These are phyloP conservation scores for Diaporthe ilicicola DNA, from an alignment of 2,329 filamentous ascomycete species.

Conservation along the genomic window DNA sequence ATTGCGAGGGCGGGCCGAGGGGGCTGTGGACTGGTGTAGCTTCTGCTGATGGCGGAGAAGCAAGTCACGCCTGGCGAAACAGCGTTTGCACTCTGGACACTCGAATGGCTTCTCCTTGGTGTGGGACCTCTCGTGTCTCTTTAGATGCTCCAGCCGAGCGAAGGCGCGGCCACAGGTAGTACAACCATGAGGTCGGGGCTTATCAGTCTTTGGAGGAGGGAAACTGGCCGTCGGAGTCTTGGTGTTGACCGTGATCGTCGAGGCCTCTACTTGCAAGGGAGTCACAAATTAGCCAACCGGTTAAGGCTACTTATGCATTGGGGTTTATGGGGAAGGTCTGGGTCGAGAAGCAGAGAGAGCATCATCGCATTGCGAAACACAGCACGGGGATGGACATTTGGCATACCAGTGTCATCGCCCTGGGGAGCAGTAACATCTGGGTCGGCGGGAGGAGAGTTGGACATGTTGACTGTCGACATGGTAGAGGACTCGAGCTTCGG, in stretches of 20 bases:
- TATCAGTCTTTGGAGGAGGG: conserved; percentile 93
- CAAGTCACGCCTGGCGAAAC: conserved; percentile 92
- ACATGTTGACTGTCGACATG: conserved; percentile 25
- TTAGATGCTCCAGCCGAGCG: conserved; percentile 93
- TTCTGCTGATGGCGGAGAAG: conserved; percentile 97
- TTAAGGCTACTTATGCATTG: neutral
- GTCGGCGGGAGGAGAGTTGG: conserved; percentile 29
- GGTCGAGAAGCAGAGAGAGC: neutral
- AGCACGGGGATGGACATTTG: conserved; percentile 15
- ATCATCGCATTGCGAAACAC: neutral
- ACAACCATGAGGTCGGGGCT: conserved; percentile 94
- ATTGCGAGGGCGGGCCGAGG: conserved; percentile 85
- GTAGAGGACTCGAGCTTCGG: conserved; percentile 31
- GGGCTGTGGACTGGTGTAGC: conserved; percentile 90
- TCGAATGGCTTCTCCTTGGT: conserved; percentile 99
- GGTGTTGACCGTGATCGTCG: conserved; percentile 62
- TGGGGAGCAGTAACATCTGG: conserved; percentile 27
- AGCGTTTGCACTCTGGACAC: conserved; percentile 91
- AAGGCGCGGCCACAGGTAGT: conserved; percentile 91
- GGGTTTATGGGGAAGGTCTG: neutral
- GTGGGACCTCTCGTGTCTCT: conserved; percentile 96
- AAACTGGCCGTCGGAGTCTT: conserved; percentile 55
- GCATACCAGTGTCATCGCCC: conserved; percentile 34
- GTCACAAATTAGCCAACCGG: conserved; percentile 14
- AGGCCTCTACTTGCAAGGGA: conserved; percentile 44